Evolutionary conservation across 768 basidiomycete species (phyloP).

Genomic region (Gloeophyllum trabeum): DNA sequence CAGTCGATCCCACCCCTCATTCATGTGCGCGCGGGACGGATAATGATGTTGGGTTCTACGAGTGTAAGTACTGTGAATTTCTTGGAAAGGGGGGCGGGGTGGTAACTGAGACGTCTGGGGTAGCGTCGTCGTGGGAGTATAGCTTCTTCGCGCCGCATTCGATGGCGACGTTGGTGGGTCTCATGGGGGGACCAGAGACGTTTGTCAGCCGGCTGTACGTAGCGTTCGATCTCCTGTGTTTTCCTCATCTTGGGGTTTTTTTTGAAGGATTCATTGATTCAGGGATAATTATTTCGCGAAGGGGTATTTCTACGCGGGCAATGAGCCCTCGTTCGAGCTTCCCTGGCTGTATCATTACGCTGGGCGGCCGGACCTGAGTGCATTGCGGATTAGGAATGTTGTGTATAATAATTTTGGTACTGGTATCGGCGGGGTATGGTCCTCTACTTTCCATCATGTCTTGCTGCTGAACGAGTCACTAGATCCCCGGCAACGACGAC

Average conservation of each 20-base stretch:
- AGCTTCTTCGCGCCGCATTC: slow-evolving; percentile 42
- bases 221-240: neutral
- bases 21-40: slow-evolving; percentile 38
- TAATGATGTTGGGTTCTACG: slow-evolving; percentile 40
- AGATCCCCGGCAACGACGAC: slow-evolving; percentile 42
- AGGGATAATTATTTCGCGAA: slow-evolving; percentile 34
- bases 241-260: neutral
- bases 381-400: slow-evolving; percentile 30
- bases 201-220: slow-evolving; percentile 31
- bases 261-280: neutral
- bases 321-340: slow-evolving; percentile 36
- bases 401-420: slow-evolving; percentile 35
- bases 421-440: slow-evolving; percentile 29
- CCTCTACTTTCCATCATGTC: neutral
- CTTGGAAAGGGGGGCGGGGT: neutral
- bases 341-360: slow-evolving; percentile 41
- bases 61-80: slow-evolving; percentile 22
- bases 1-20: slow-evolving; percentile 31
- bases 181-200: slow-evolving; percentile 34
- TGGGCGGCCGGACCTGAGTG: slow-evolving; percentile 35
- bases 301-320: slow-evolving; percentile 35
- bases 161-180: slow-evolving; percentile 30
- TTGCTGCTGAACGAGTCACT: slow-evolving; percentile 2
- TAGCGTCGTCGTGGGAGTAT: slow-evolving; percentile 44
- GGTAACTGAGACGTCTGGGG: neutral